phyloP scores from a whole-genome alignment of 2,329 filamentous ascomycete species.

The Trichoderma koningii region DNA sequence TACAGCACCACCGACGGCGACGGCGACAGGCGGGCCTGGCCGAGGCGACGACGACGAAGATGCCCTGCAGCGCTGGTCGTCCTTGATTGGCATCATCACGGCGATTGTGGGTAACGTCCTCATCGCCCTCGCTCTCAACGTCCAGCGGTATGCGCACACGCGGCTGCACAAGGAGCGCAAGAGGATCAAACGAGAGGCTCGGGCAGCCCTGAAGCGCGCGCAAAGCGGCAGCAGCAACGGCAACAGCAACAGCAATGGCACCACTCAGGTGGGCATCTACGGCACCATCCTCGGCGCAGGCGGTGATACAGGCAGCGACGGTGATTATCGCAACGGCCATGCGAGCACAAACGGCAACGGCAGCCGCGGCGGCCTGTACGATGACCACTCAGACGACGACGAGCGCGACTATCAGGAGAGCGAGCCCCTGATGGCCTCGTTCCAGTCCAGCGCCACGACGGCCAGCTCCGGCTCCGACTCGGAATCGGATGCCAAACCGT shows the following conservation, averaged over 20 bases:
- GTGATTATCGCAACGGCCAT: conserved; percentile 31
- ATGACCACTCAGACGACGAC: conserved; percentile 18
- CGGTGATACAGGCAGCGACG: conserved; percentile 12
- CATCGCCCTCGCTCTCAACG: conserved; percentile 93
- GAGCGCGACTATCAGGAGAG: conserved; percentile 45
- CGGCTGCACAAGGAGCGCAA: conserved; percentile 72
- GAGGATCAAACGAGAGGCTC: conserved; percentile 57
- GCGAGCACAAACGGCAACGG: conserved; percentile 26
- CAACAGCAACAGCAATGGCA: conserved; percentile 23
- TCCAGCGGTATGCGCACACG: conserved; percentile 93
- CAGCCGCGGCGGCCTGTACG: conserved; percentile 25
- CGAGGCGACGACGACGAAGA: conserved; percentile 43
- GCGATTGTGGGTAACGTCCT: conserved; percentile 91
- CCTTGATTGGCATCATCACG: conserved; percentile 89
- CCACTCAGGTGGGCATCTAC: conserved; percentile 38
- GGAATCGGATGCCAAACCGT: conserved; percentile 33
- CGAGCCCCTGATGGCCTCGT: conserved; percentile 55
- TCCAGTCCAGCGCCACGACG: conserved; percentile 44
- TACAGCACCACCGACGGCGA: conserved; percentile 16
- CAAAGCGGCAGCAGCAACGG: conserved; percentile 31
- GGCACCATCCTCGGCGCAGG: conserved; percentile 38
- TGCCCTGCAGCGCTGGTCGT: conserved; percentile 75
- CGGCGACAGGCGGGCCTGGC: conserved; percentile 27
- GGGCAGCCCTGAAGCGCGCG: conserved; percentile 53
- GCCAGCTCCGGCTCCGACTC: conserved; percentile 33